These are phyloP conservation scores for Microglena sp. DNA, from an alignment of 139 green algal species.

Conservation along the genomic window DNA sequence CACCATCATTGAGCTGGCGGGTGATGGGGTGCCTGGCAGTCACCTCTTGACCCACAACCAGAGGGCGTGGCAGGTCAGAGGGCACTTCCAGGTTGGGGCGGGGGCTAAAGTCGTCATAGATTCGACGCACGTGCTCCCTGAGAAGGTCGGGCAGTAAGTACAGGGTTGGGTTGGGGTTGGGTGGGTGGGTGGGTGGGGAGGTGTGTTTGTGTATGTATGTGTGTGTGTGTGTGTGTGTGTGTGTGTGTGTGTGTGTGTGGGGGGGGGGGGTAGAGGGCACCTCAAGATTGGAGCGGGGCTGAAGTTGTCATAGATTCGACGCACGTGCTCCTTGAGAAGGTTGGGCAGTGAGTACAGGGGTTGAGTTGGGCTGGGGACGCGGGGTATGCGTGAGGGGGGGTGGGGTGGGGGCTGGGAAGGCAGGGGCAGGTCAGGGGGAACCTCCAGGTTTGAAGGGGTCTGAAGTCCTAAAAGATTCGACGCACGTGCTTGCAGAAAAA, in stretches of 20 bases:
- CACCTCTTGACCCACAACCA: conserved; percentile 75
- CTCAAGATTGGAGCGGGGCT: conserved; percentile 15
- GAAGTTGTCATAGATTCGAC: conserved; percentile 31
- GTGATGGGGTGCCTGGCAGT: conserved; percentile 72
- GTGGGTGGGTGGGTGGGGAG: too few relatives aligned
- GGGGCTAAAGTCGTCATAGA: conserved; percentile 25
- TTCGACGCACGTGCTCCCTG: conserved; percentile 32
- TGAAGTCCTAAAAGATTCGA: conserved; percentile 28
- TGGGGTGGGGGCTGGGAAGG: too few relatives aligned
- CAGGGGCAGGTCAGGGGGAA: conserved; percentile 44
- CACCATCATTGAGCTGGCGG: conserved; percentile 66
- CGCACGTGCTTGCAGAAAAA: conserved; percentile 29
- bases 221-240: too few relatives aligned
- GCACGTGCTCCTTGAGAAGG: conserved; percentile 28
- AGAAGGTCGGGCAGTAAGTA: too few relatives aligned
- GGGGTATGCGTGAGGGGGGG: too few relatives aligned
- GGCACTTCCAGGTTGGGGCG: conserved; percentile 29
- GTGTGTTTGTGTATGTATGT: too few relatives aligned
- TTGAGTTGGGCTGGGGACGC: too few relatives aligned
- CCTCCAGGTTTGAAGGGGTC: conserved; percentile 17
- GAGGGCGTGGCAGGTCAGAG: conserved; percentile 42
- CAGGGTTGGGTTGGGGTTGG: too few relatives aligned
- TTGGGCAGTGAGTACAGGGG: too few relatives aligned
- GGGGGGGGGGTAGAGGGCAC: conserved; percentile 44
- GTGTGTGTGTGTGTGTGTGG: too few relatives aligned